phyloP scores from a whole-genome alignment of 441 rosid genomes.

The Erysimum cheiri region DNA sequence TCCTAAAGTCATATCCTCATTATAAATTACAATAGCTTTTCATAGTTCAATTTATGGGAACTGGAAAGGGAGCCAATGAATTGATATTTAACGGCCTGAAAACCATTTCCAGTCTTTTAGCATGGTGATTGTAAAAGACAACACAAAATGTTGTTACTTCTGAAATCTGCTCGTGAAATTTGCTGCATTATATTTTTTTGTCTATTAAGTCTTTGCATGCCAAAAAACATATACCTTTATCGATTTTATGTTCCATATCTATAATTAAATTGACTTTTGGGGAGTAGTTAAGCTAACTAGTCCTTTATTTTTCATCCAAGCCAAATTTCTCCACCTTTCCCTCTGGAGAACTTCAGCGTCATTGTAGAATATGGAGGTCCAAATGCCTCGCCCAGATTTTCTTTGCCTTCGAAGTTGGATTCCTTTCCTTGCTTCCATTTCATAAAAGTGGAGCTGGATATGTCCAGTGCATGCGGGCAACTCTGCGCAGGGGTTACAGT shows the following conservation, averaged over 20 bases:
- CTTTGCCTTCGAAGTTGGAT: constrained; percentile 42
- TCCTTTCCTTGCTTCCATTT: constrained; percentile 54
- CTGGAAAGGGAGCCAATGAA: constrained; percentile 14
- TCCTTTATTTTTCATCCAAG: constrained; percentile 46
- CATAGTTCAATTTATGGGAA: constrained; percentile 1
- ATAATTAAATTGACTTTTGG: neutral
- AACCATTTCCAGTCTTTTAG: constrained; percentile 6
- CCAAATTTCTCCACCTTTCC: constrained; percentile 56
- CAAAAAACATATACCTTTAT: constrained; percentile 11
- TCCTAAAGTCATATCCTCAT: constrained; percentile 13
- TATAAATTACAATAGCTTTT: constrained; percentile 16
- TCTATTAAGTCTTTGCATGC: constrained; percentile 32
- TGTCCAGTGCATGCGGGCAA: constrained; percentile 52
- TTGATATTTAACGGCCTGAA: constrained; percentile 13
- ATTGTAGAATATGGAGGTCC: constrained; percentile 68
- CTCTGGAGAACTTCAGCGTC: constrained; percentile 54
- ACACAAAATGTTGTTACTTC: constrained; percentile 7
- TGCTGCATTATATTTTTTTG: neutral
- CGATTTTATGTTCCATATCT: constrained; percentile 17
- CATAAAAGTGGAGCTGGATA: constrained; percentile 57
- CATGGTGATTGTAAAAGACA: constrained; percentile 21
- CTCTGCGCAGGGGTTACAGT: constrained; percentile 57
- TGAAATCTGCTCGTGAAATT: constrained; percentile 22
- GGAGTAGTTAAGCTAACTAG: constrained; percentile 35
- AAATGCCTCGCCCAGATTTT: constrained; percentile 50